Evolutionary conservation across 176 grass and related monocot genomes (phyloP).

Genomic region (sorghum (Sorghum bicolor)): Sorghum_bicolor_NCBIv3 NC_012870.2:62781501-62782000

Average conservation of each 20-base stretch:
- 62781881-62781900: neutral
- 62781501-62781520: constrained; percentile 39
- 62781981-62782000: neutral
- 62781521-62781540: constrained; percentile 34
- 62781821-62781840: neutral
- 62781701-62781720: neutral
- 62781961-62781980: neutral
- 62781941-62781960: neutral
- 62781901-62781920: neutral
- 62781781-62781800: neutral
- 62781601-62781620: constrained; percentile 15
- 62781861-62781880: neutral
- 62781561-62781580: neutral
- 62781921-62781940: neutral
- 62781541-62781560: constrained; percentile 10
- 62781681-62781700: neutral
- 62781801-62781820: neutral
- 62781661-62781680: neutral
- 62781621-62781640: neutral
- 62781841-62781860: neutral
- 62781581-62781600: neutral
- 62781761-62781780: neutral
- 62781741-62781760: neutral
- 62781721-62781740: neutral
- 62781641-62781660: neutral